These are phyloP conservation scores for Stentor roeselii DNA, from an alignment of 73 alveolate species.

Conservation along the genomic window DNA sequence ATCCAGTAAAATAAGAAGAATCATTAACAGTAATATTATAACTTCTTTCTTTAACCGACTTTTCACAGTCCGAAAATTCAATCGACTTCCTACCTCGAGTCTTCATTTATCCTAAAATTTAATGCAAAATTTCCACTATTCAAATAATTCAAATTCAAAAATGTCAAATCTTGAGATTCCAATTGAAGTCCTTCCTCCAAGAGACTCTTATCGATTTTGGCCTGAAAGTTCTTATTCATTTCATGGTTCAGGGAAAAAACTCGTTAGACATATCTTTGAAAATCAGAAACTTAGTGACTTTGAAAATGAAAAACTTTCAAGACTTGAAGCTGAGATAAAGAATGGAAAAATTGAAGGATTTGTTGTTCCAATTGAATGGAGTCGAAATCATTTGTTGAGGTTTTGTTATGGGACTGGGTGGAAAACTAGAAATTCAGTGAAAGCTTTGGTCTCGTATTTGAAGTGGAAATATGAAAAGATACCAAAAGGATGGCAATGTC, in stretches of 20 bases:
- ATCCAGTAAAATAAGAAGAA: too few relatives aligned
- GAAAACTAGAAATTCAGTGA: slow-evolving; percentile 26
- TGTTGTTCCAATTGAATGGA: not conserved
- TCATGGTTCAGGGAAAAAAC: slow-evolving; percentile 18
- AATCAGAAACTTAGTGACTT: not conserved
- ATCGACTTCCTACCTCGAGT: not conserved
- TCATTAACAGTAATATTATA: too few relatives aligned
- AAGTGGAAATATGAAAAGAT: slow-evolving; percentile 12
- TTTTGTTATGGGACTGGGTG: slow-evolving; percentile 26
- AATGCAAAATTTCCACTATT: not conserved
- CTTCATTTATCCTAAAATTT: too few relatives aligned
- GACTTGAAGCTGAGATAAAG: not conserved
- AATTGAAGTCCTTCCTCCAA: not conserved
- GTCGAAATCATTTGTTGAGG: slow-evolving; percentile 1
- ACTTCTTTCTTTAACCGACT: too few relatives aligned
- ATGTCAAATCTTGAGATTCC: slow-evolving; percentile 1
- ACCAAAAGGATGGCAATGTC: not conserved
- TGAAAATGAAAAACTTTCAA: slow-evolving; percentile 5
- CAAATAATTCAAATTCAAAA: too few relatives aligned
- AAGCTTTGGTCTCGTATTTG: not conserved
- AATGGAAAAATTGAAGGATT: not conserved
- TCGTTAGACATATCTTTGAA: not conserved
- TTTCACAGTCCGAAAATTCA: too few relatives aligned
- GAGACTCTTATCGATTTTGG: slow-evolving; percentile 9
- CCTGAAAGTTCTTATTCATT: not conserved